phyloP scores from a whole-genome alignment of 176 grass and related monocot genomes.

The Carex cristatella region DNA sequence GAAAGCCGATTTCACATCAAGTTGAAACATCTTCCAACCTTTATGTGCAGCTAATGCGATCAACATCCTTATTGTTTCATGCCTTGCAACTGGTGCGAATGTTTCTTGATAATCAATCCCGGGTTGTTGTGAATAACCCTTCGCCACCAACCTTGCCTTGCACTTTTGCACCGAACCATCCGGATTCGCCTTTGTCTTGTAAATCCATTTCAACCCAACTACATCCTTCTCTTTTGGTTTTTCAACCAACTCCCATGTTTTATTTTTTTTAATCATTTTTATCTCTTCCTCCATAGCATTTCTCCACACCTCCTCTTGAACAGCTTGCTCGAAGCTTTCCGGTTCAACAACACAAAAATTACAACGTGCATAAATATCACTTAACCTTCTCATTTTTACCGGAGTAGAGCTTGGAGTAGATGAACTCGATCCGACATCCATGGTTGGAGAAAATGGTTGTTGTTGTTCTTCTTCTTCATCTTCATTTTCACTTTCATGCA shows the following conservation, averaged over 20 bases:
- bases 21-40: neutral
- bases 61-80: neutral
- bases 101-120: neutral
- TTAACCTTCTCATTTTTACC: neutral
- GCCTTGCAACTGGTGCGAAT: neutral
- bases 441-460: neutral
- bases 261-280: neutral
- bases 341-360: neutral
- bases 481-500: neutral
- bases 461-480: neutral
- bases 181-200: neutral
- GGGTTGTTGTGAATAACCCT: neutral
- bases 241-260: neutral
- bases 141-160: neutral
- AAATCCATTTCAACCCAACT: neutral
- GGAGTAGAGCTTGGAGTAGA: neutral
- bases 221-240: neutral
- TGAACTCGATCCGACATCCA: neutral
- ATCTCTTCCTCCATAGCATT: conserved; percentile 5
- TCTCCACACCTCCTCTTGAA: neutral
- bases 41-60: neutral
- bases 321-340: neutral
- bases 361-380: neutral
- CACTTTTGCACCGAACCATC: neutral
- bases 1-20: neutral